Evolutionary conservation across 805 yeast genomes (phyloP), one percentile per base, ranked within the genome.

Genomic region (Isabelozyma heimii): DNA sequence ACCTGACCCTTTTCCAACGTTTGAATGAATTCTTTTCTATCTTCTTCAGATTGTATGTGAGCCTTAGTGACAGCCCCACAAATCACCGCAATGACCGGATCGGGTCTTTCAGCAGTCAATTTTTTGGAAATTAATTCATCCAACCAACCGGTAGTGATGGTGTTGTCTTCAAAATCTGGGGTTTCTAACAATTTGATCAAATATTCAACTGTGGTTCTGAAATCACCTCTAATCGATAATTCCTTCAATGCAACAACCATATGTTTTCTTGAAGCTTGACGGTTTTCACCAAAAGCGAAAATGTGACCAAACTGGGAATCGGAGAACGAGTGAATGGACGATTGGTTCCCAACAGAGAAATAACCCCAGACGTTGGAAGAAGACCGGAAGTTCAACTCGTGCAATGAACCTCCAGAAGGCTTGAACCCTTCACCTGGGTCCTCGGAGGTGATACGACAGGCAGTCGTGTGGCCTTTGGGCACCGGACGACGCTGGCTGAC

Each of bases 361-460:
- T 94, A 94, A 76, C 99, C 99, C 99, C 99, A 94, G 44, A 95
- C 99, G 60, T 94, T 92, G 8, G 97, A 91, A 35, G 96, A 87
- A 3, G 99, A 95, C 69, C 98, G 81, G 80, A 94, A 92, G 67
- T 94, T 95, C 68, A 94, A 82, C 70, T 94, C 99, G 59, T 91
- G 97, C 73, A 94, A 80, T 47, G 91, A 83, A 76, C 99, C 99
- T 65, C 97, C 95, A 39, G 97, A 89, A 47, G 99, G 99, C 72
- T 94, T 94, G 82, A 94, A 94, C 44, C 99, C 99, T 75, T 92
- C 97, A 65, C 96, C 95, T 44, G 99, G 99, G 73, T 94, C 99
- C 73, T 94, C 99, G 12, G 97, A 89, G 35, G 99, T 94, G 69
- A 94, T 94, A 78, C 99, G 91, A 76, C 98, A 92, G 46, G 99